phyloP scores from a whole-genome alignment of 345 rosid species.

The Murraya paniculata region DNA sequence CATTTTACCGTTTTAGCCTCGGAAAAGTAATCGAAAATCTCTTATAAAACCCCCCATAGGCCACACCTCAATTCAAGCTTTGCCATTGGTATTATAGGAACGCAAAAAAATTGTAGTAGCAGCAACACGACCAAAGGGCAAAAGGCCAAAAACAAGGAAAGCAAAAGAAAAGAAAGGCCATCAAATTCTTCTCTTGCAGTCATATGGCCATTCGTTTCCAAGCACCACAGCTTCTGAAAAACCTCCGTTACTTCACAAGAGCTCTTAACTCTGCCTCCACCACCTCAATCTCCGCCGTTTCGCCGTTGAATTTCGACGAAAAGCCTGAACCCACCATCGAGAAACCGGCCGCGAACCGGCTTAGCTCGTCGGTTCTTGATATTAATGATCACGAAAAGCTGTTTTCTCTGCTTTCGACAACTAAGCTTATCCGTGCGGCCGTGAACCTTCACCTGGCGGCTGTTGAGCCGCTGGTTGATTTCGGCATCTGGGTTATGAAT shows the following conservation, averaged over 20 bases:
- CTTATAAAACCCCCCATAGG: background rate
- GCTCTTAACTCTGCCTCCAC: constrained; percentile 43
- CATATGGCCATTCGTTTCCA: constrained; percentile 49
- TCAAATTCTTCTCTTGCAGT: background rate
- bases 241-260: constrained; percentile 34
- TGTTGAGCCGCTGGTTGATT: constrained; percentile 59
- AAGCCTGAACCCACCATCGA: constrained; percentile 14
- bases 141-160: too few species aligned
- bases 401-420: constrained; percentile 40
- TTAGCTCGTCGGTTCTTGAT: constrained; percentile 28
- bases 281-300: constrained; percentile 37
- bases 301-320: constrained; percentile 24
- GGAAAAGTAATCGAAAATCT: background rate
- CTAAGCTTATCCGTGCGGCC: constrained; percentile 53
- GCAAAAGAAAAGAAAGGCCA: background rate
- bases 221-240: constrained; percentile 33
- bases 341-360: background rate
- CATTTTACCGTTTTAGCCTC: background rate
- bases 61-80: background rate
- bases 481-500: constrained; percentile 71
- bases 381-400: constrained; percentile 52
- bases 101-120: too few species aligned
- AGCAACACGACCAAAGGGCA: background rate
- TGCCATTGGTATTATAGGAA: background rate
- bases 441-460: constrained; percentile 53